Base-by-base conservation (phyloP, 2,329 filamentous ascomycete species). In the Drechmeria coniospora region DNA sequence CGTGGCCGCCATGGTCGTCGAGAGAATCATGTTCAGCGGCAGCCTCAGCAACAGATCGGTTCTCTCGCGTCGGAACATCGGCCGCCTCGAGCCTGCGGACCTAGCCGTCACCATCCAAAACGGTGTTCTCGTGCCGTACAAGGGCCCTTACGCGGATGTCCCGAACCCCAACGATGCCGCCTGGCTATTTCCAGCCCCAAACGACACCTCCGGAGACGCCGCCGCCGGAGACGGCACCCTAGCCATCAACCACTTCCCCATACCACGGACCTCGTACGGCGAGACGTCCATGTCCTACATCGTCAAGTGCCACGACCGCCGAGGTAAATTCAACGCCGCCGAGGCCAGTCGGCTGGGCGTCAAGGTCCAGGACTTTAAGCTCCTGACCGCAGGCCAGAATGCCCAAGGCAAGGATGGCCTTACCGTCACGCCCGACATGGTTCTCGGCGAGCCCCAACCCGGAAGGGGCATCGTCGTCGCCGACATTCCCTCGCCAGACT, bases 341-440 rank as follows among this genome's bases (percentile, higher is more conserved):
- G 69, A 62, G 32, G 87, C 84, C 0, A 62, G 57, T 34, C 60
- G 57, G 16, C 55, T 84, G 2, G 76, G 76, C 1, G 67, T 95
- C 1, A 53, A 56, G 13, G 64, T 59, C 28, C 47, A 39, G 0
- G 57, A 75, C 26, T 92, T 65, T 49, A 60, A 60, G 20, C 42
- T 49, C 9, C 60, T 98, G 23, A 62, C 75, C 0, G 47, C 44
- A 2, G 83, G 84, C 3, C 38, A 74, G 35, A 73, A 51, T 26
- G 73, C 90, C 2, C 54, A 59, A 29, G 73, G 70, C 15, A 56
- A 61, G 10, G 66, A 77, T 40, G 84, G 82, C 4, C 62, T 59
- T 6, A 66, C 65, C 0, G 69, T 98, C 17, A 90, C 77, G 0
- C 78, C 87, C 1, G 79, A 90, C 0, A 90, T 92, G 76, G 84